These are phyloP conservation scores for Collybia sp. DNA, from an alignment of 768 basidiomycete species.

Conservation along the genomic window DNA sequence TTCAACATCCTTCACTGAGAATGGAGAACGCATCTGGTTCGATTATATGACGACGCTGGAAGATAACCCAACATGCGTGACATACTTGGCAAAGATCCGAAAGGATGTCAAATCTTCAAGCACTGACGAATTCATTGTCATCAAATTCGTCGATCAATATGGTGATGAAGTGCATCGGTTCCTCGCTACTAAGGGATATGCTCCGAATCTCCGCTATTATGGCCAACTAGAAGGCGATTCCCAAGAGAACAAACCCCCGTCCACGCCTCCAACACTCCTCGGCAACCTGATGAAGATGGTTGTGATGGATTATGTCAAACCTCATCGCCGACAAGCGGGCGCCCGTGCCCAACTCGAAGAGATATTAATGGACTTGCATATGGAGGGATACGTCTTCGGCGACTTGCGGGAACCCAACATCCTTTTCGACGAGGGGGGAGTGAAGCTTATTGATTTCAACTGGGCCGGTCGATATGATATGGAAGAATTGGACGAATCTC, in stretches of 20 bases:
- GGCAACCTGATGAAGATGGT: conserved; percentile 20
- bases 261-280: conserved; percentile 1
- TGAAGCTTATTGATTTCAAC: conserved; percentile 32
- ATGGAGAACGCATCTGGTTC: conserved; percentile 10
- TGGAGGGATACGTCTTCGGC: conserved; percentile 28
- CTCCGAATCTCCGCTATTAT: conserved; percentile 25
- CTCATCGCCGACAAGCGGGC: conserved; percentile 5
- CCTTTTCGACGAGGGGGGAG: conserved; percentile 15
- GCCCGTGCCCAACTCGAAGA: conserved; percentile 14
- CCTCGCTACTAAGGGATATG: conserved; percentile 19
- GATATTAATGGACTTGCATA: conserved; percentile 19
- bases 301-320: conserved; percentile 32
- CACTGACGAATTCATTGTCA: conserved; percentile 15
- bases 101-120: not conserved
- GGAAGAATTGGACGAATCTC: no score
- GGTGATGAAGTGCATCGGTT: conserved; percentile 22
- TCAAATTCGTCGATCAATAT: conserved; percentile 34
- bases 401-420: conserved; percentile 30
- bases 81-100: conserved; percentile 13
- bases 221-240: conserved; percentile 10
- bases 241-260: no score
- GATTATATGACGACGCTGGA: conserved; percentile 15
- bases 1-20: conserved; percentile 2
- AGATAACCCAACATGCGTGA: conserved; percentile 9
- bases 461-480: conserved; percentile 24